Evolutionary conservation across 73 alveolate genomes (phyloP).

Genomic region (Paramecium pentaurelia): DNA sequence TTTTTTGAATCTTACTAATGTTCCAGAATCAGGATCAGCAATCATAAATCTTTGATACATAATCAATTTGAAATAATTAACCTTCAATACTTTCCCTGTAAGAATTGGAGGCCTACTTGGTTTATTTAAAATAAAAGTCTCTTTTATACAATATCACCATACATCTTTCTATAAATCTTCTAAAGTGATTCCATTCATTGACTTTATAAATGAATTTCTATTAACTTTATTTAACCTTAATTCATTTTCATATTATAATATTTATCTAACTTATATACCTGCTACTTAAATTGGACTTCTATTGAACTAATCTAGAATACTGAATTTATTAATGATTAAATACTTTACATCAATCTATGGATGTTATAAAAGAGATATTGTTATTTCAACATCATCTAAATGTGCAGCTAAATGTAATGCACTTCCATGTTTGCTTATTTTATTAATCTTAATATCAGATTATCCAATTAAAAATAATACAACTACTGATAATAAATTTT

Average conservation of each 20-base stretch:
- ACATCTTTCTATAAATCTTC: not conserved
- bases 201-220: not conserved
- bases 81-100: not conserved
- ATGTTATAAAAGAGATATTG: not conserved
- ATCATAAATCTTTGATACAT: not conserved
- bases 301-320: not conserved
- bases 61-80: conserved; percentile 5
- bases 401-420: conserved; percentile 38
- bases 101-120: conserved; percentile 37
- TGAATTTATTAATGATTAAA: not conserved
- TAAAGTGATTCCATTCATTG: not conserved
- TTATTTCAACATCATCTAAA: not conserved
- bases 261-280: not conserved
- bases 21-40: conserved; percentile 41
- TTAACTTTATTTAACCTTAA: too few relatives aligned
- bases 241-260: not conserved
- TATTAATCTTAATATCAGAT: not conserved
- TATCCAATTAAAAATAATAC: not conserved
- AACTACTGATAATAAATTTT: not conserved
- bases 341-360: conserved; percentile 29
- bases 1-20: not conserved
- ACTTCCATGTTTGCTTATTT: conserved; percentile 7
- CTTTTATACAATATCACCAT: not conserved
- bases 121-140: conserved; percentile 9
- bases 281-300: not conserved